A percentile compares a stretch with the other conserved stretches of the same genome.
These are phyloP conservation scores for Schizochytrium sp. DNA, from an alignment of 108 stramenopile species.

Conservation along the genomic window DNA sequence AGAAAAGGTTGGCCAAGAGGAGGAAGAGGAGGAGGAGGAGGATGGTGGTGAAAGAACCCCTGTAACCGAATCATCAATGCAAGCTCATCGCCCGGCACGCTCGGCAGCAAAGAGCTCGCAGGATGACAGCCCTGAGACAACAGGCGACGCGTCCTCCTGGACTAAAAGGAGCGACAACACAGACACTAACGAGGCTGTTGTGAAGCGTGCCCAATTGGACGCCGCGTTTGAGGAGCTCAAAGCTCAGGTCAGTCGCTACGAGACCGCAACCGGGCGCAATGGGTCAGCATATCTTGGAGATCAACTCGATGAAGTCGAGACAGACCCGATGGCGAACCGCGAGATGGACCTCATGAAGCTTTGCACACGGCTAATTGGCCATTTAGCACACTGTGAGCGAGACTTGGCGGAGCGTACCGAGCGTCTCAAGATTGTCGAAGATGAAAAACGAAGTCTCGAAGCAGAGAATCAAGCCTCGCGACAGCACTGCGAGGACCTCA, in stretches of 20 bases:
- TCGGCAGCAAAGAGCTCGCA: too few species aligned
- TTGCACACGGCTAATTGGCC: not conserved
- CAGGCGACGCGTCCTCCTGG: too few species aligned
- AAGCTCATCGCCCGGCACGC: too few species aligned
- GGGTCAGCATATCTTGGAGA: not conserved
- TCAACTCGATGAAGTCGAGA: not conserved
- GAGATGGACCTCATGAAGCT: constrained; percentile 1
- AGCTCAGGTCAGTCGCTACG: not conserved
- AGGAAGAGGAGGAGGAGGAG: not conserved
- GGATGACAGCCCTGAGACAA: too few species aligned
- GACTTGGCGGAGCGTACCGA: not conserved
- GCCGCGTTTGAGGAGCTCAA: not conserved
- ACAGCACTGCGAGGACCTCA: not conserved
- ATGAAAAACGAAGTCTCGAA: not conserved
- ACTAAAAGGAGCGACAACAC: too few species aligned
- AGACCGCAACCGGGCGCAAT: not conserved
- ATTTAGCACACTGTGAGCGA: not conserved
- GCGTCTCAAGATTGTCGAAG: not conserved
- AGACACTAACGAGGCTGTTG: not conserved
- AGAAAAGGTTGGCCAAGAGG: not conserved
- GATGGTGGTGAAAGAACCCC: not conserved
- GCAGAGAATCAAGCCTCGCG: not conserved
- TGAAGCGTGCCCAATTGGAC: not conserved
- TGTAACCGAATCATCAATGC: not conserved
- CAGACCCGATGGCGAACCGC: not conserved